Evolutionary conservation across 2,329 filamentous ascomycete species (phyloP), one percentile per base, ranked within the genome.

Genomic region (Verticillium tricorpus): DNA sequence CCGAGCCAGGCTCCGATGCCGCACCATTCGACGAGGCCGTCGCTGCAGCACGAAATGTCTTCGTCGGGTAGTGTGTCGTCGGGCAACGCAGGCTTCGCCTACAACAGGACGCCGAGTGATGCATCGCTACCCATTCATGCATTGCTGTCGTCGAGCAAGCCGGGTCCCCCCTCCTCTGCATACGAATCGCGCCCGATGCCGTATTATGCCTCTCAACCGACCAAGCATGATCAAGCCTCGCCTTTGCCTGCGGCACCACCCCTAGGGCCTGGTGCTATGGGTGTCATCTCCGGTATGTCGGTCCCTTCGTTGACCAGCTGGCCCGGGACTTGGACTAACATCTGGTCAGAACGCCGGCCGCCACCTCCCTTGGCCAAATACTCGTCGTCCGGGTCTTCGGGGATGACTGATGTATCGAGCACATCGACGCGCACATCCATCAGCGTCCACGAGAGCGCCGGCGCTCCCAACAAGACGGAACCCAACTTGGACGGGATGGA

Each of bases 41-140:
- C 75, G 2, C 68, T 83, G 39, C 77, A 74, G 45, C 78, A 80
- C 32, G 80, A 84, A 54, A 74, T 77, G 22, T 80, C 79, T 2
- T 82, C 79, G 4, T 73, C 67, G 17, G 77, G 77, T 35, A 83
- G 78, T 56, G 70, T 74, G 50, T 73, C 74, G 68, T 52, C 72
- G 15, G 78, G 80, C 1, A 74, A 73, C 25, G 69, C 71, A 28
- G 37, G 50, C 6, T 31, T 45, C 5, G 60, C 63, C 2, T 70
- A 71, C n/a, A 74, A 78, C 2, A 75, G 82, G 52, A 80, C 79
- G 5, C 77, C 80, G 0, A 77, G 80, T 56, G 83, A 85, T 40
- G 78, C 81, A 0, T 75, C 81, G 1, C 66, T 86, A 12, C 82
- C 84, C 1, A 85, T 86, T 28, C 83, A 85, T 65, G 78, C 82